Evolutionary conservation across 805 yeast genomes (phyloP).

Genomic region (Zygosaccharomyces siamensis): DNA sequence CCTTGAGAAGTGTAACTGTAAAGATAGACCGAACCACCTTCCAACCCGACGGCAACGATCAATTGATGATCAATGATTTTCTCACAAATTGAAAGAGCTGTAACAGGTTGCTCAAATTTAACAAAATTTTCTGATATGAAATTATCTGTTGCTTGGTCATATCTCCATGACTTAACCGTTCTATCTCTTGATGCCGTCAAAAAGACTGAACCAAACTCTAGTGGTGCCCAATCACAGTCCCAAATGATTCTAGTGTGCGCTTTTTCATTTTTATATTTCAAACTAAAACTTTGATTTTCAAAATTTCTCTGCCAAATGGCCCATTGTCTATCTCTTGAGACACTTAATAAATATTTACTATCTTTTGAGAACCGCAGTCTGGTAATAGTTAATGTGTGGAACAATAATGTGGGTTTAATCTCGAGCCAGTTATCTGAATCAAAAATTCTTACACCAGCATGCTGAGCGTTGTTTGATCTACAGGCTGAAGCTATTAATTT

Average conservation of each 20-base stretch:
- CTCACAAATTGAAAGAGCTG: conserved; percentile 55
- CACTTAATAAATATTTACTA: conserved; percentile 61
- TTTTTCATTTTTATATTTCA: conserved; percentile 46
- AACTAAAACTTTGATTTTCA: conserved; percentile 38
- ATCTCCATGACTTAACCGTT: conserved; percentile 66
- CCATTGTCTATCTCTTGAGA: conserved; percentile 85
- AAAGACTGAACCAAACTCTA: conserved; percentile 45
- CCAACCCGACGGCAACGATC: conserved; percentile 62
- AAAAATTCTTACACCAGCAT: conserved; percentile 80
- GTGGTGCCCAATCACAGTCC: conserved; percentile 88
- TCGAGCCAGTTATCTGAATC: conserved; percentile 59
- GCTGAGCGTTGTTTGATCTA: conserved; percentile 74
- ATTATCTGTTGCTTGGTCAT: conserved; percentile 35
- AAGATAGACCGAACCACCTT: conserved; percentile 55
- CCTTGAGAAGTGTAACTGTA: conserved; percentile 35
- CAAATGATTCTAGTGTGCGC: conserved; percentile 92
- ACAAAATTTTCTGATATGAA: conserved; percentile 38
- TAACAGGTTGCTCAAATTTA: conserved; percentile 56
- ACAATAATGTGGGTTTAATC: conserved; percentile 49
- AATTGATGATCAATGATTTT: conserved; percentile 29
- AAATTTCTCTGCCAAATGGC: conserved; percentile 60
- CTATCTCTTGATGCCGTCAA: conserved; percentile 87
- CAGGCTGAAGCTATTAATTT: conserved; percentile 82
- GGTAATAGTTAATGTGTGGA: conserved; percentile 83
- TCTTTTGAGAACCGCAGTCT: conserved; percentile 70